Percentiles rank a stretch among this genome's conserved stretches.
Evolutionary conservation across 169 alveolate genomes (phyloP).

Genomic region (Plasmodium adleri): DNA sequence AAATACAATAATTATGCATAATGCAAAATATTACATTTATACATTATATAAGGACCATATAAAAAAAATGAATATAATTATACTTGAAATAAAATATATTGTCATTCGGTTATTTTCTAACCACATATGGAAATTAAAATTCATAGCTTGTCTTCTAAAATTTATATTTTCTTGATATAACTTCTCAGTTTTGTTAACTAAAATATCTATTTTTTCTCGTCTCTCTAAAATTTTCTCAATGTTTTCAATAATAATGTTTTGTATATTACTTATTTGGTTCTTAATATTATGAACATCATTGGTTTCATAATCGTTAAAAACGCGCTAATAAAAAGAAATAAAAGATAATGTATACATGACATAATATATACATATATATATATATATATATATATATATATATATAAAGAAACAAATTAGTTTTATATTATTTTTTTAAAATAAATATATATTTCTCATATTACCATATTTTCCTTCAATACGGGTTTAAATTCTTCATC

Average conservation of each 20-base stretch:
- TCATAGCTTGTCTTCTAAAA: constrained; percentile 70
- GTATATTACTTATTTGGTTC: constrained; percentile 66
- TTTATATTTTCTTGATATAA: constrained; percentile 59
- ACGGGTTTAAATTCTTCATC: constrained; percentile 74
- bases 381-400: not conserved
- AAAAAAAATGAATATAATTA: constrained; percentile 43
- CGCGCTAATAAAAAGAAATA: constrained; percentile 19
- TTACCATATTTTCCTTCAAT: constrained; percentile 73
- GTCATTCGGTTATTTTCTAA: constrained; percentile 51
- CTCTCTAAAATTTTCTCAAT: constrained; percentile 73
- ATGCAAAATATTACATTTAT: not conserved
- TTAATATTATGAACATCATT: constrained; percentile 70
- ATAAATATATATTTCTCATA: not conserved
- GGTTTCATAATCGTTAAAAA: constrained; percentile 60
- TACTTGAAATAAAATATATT: constrained; percentile 55
- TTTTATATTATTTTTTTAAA: not conserved
- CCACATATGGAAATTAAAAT: constrained; percentile 73
- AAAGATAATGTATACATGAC: not conserved
- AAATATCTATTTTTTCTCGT: constrained; percentile 67
- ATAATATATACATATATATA: not conserved
- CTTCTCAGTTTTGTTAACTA: constrained; percentile 72
- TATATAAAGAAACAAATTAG: too few relatives aligned
- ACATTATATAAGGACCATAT: constrained; percentile 66
- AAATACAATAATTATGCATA: too few relatives aligned
- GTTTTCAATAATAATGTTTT: constrained; percentile 69